Conservation (phyloP, 2,329 filamentous ascomycete species). For the Juglanconis oblonga region DNA sequence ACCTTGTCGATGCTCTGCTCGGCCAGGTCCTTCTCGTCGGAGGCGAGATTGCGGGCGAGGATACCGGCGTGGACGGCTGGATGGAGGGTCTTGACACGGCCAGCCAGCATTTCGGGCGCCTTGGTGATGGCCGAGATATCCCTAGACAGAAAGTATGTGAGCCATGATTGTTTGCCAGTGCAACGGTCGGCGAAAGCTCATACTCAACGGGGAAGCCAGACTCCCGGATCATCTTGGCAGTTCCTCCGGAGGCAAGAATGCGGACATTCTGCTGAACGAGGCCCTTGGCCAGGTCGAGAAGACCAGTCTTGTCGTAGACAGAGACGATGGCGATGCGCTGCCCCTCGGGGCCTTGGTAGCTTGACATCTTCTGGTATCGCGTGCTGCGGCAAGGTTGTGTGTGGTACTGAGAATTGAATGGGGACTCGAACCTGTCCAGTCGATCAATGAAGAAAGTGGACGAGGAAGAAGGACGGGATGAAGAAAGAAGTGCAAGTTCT, state of each 20-base stretch:
- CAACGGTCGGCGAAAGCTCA: neutral
- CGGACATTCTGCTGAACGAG: slow-evolving; percentile 86
- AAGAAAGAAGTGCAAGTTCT: neutral
- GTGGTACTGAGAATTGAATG: neutral
- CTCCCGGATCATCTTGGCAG: slow-evolving; percentile 93
- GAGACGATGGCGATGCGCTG: slow-evolving; percentile 84
- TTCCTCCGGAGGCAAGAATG: slow-evolving; percentile 91
- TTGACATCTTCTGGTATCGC: slow-evolving; percentile 1
- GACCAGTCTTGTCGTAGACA: slow-evolving; percentile 97
- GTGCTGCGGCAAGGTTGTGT: neutral
- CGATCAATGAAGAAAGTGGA: slow-evolving; percentile 1
- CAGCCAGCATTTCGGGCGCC: slow-evolving; percentile 94
- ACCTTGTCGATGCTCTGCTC: slow-evolving; percentile 95
- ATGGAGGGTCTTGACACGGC: slow-evolving; percentile 85
- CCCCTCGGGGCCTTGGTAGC: slow-evolving; percentile 24
- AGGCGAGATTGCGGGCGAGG: slow-evolving; percentile 87
- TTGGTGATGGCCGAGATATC: slow-evolving; percentile 97
- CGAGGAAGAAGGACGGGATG: neutral
- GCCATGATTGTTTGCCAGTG: neutral
- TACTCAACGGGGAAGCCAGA: slow-evolving; percentile 94
- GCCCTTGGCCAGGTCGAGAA: slow-evolving; percentile 88
- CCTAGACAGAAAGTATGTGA: slow-evolving; percentile 42
- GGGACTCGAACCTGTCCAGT: neutral
- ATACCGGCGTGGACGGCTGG: slow-evolving; percentile 90
- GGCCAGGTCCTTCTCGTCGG: slow-evolving; percentile 94